Evolutionary conservation across 2,329 filamentous ascomycete genomes (phyloP), one percentile per base, ranked within the genome.

Genomic region (Fusarium sp.): DNA sequence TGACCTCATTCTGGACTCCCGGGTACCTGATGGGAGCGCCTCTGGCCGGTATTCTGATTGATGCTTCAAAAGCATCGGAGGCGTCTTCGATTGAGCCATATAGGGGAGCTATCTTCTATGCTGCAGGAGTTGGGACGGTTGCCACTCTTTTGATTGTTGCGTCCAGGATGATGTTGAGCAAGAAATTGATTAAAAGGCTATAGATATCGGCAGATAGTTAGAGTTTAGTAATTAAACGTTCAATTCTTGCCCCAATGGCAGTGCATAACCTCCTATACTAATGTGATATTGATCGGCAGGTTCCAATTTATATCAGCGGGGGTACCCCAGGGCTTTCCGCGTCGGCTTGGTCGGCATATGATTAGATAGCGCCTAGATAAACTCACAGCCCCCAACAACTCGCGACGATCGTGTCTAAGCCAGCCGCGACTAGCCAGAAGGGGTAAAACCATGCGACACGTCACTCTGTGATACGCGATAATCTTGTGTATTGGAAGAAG

Each of bases 281-380:
- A 32, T 30, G 9, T 30, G 28, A 35, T 35, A 35, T 6, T 35
- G 33, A 35, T n/a, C 35, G 35, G 35, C 35, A 37, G 17, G 14
- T 6, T 37, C 17, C 17, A 37, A 37, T 37, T 5, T n/a, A 9
- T n/a, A n/a, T 1, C 17, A n/a, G 53, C 26, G 26, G 53, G 45
- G 20, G 1, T 1, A 20, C 14, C 30, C 45, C 19, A 30, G 14
- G 5, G 2, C 15, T 17, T 26, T 17, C 11, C 24, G 4, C 15
- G 15, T 22, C 48, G 47, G 48, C 15, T 47, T 2, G 39, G 15
- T 22, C 48, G 47, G 48, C 15, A 55, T 2, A 47, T 62, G 48
- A 19, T 11, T 32, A 26, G 56, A 61, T 62, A 62, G 57, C 59
- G 47, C 4, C 35, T 47, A 62, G 56, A 62, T 55, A 62, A 55